A percentile compares a stretch with the other conserved stretches of the same genome.
phyloP scores from a whole-genome alignment of 805 yeast species.

The Sugiyamaella chiloensis region DNA sequence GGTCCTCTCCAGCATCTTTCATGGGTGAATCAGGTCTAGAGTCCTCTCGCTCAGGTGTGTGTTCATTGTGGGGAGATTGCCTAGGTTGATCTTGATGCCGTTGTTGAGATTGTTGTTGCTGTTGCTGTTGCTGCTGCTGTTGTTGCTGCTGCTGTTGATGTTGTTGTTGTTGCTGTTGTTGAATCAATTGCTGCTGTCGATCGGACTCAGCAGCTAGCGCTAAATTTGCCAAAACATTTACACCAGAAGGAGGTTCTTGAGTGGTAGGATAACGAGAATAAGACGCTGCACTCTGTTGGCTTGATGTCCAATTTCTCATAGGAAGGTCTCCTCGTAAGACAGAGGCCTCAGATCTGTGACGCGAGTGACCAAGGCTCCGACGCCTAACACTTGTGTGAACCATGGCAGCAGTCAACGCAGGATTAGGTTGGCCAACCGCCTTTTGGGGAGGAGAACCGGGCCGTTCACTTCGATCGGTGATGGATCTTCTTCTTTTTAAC shows the following conservation, averaged over 20 bases:
- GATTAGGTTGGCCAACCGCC: neutral
- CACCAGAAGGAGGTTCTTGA: conserved; percentile 18
- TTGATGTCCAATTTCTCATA: conserved; percentile 12
- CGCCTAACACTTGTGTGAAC: conserved; percentile 19
- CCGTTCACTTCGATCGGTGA: conserved; percentile 17
- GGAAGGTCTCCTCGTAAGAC: conserved; percentile 14
- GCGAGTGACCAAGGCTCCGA: conserved; percentile 19
- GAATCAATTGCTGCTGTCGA: conserved; percentile 1
- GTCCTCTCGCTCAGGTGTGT: conserved; percentile 4
- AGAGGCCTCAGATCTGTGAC: conserved; percentile 26
- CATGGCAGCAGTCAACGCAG: conserved; percentile 17
- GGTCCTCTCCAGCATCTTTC: conserved; percentile 10
- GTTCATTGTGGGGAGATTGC: conserved; percentile 6
- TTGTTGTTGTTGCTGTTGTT: neutral
- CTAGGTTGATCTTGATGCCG: conserved; percentile 14
- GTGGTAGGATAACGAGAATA: conserved; percentile 1
- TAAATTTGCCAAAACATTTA: conserved; percentile 17
- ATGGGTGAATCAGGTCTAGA: conserved; percentile 4
- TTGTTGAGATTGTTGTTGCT: conserved; percentile 13
- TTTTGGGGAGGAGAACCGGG: conserved; percentile 19
- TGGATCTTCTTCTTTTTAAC: conserved; percentile 20
- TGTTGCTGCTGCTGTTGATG: conserved; percentile 1
- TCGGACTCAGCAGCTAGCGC: conserved; percentile 19
- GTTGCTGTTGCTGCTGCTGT: conserved; percentile 10
- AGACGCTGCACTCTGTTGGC: conserved; percentile 6